Conservation (phyloP, 2,329 filamentous ascomycete species). For the Fusarium sp. region DNA sequence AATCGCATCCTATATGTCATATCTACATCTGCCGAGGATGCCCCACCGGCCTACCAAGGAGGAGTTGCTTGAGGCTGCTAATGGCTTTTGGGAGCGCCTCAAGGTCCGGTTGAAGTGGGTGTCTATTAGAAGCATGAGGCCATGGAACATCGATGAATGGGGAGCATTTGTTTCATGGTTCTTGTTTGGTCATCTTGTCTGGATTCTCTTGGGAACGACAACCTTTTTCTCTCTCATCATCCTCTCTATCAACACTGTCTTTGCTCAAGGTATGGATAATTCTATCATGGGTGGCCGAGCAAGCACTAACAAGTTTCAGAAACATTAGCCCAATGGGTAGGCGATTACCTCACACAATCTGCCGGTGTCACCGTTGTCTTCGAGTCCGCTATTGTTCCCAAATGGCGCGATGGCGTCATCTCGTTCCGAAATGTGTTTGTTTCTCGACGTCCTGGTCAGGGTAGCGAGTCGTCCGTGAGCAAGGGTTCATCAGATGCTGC, state of each 20-base stretch:
- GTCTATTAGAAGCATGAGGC: conserved; percentile 90
- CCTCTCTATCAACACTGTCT: conserved; percentile 92
- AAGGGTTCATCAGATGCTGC: conserved; percentile 93
- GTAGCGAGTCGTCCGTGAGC: conserved; percentile 78
- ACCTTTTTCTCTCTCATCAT: conserved; percentile 96
- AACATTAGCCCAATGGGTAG: conserved; percentile 91
- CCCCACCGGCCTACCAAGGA: conserved; percentile 93
- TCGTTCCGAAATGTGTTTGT: conserved; percentile 97
- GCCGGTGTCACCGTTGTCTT: conserved; percentile 95
- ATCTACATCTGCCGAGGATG: conserved; percentile 72
- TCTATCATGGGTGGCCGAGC: neutral
- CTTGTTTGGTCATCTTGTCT: conserved; percentile 89
- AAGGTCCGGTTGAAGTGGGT: conserved; percentile 98
- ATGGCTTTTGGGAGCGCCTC: conserved; percentile 89
- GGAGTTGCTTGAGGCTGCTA: conserved; percentile 90
- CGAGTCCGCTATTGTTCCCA: conserved; percentile 96
- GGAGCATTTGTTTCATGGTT: conserved; percentile 95
- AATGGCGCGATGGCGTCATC: conserved; percentile 95
- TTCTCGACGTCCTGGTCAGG: conserved; percentile 87
- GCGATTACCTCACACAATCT: conserved; percentile 94
- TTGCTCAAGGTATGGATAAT: conserved; percentile 80
- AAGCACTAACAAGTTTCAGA: conserved; percentile 61
- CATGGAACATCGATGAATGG: conserved; percentile 97
- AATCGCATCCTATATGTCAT: conserved; percentile 64
- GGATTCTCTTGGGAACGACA: conserved; percentile 96